Percentiles rank a stretch among this genome's conserved stretches.
Evolutionary conservation across 192 early-diverging fungal genomes (phyloP).

Genomic region (Coemansia sp.): DNA sequence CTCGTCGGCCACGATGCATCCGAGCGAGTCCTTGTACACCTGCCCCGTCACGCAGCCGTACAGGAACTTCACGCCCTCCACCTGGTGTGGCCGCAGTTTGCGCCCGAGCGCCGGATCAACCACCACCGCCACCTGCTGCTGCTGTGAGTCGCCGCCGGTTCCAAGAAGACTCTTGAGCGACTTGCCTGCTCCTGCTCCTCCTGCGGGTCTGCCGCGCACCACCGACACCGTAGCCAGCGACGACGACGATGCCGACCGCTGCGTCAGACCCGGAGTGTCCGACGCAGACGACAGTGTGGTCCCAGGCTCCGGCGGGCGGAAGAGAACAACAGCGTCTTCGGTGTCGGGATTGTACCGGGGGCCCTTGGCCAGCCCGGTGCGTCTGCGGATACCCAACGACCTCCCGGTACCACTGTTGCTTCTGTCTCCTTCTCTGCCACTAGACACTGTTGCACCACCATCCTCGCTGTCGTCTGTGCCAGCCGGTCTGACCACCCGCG

Average conservation of each 20-base stretch:
- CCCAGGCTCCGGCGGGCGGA: slow-evolving; percentile 64
- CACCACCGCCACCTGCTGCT: slow-evolving; percentile 63
- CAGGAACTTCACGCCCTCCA: slow-evolving; percentile 95
- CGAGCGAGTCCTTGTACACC: slow-evolving; percentile 71
- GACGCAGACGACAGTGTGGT: too few relatives aligned
- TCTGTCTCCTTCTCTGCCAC: too few relatives aligned
- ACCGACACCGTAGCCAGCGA: neutral
- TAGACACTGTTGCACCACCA: neutral
- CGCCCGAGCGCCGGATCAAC: slow-evolving; percentile 85
- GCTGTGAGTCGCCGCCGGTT: slow-evolving; percentile 14
- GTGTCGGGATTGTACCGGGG: slow-evolving; percentile 82
- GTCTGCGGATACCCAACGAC: slow-evolving; percentile 62
- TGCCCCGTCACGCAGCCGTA: slow-evolving; percentile 92
- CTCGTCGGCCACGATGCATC: slow-evolving; percentile 99
- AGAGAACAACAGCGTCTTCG: slow-evolving; percentile 83
- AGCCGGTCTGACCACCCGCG: slow-evolving; percentile 14
- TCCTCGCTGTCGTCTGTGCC: slow-evolving; percentile 8
- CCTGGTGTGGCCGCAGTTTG: slow-evolving; percentile 91
- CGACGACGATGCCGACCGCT: slow-evolving; percentile 25
- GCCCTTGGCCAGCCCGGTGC: slow-evolving; percentile 53
- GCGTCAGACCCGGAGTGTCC: slow-evolving; percentile 56
- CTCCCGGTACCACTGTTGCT: slow-evolving; percentile 9
- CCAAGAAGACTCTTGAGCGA: slow-evolving; percentile 58
- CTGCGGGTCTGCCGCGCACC: neutral
- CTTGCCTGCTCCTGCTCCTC: slow-evolving; percentile 25